A percentile compares a stretch with the other conserved stretches of the same genome.
Evolutionary conservation across 768 basidiomycete genomes (phyloP).

Genomic region (Trametopsis cervina): DNA sequence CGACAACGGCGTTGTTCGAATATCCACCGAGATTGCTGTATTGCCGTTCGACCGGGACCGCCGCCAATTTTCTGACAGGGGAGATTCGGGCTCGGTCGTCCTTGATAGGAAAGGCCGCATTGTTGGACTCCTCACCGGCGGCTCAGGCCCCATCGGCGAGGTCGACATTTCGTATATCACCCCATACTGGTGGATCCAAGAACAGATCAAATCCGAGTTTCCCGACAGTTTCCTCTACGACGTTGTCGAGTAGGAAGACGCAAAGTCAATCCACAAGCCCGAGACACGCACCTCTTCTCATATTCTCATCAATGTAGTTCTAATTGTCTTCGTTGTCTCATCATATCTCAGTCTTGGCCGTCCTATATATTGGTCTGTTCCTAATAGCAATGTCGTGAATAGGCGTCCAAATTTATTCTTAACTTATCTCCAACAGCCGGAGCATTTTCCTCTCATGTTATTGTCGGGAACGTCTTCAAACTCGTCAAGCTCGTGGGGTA

Average conservation of each 20-base stretch:
- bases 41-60: slow-evolving; percentile 14
- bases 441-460: too few species aligned
- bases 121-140: slow-evolving; percentile 24
- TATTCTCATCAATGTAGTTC: too few species aligned
- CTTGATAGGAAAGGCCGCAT: slow-evolving; percentile 20
- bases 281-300: too few species aligned
- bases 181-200: slow-evolving; percentile 24
- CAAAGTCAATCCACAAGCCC: too few species aligned
- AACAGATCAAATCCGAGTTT: slow-evolving; percentile 25
- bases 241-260: slow-evolving; percentile 15
- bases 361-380: too few species aligned
- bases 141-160: slow-evolving; percentile 22
- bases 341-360: too few species aligned
- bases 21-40: slow-evolving; percentile 17
- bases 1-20: slow-evolving; percentile 2
- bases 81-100: slow-evolving; percentile 16
- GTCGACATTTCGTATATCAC: slow-evolving; percentile 26
- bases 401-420: too few species aligned
- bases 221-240: slow-evolving; percentile 28
- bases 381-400: too few species aligned
- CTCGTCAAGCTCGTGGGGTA: too few species aligned
- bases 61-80: slow-evolving; percentile 13
- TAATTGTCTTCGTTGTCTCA: too few species aligned
- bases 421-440: too few species aligned
- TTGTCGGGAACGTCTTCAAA: too few species aligned